A percentile compares a stretch with the other conserved stretches of the same genome.
These are phyloP conservation scores for Calendula officinalis DNA, from an alignment of 129 eudicot genomes.

Conservation along the genomic window DNA sequence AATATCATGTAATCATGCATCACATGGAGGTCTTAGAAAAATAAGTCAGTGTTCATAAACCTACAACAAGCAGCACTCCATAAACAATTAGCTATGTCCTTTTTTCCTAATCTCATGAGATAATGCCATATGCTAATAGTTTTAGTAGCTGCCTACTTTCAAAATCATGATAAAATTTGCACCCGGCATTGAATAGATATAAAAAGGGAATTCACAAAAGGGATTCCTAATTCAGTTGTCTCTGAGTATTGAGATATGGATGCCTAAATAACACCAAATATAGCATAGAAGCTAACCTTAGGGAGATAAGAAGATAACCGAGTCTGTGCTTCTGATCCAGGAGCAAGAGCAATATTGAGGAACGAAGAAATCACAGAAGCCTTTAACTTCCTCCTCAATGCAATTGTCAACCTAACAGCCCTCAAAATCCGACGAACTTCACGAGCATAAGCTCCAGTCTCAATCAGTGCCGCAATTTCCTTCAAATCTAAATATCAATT, in stretches of 20 bases:
- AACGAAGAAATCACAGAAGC: constrained; percentile 32
- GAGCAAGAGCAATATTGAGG: constrained; percentile 34
- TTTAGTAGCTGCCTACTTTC: neutral
- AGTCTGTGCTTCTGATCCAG: constrained; percentile 41
- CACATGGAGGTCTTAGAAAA: neutral
- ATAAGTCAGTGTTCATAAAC: neutral
- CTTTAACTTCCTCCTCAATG: constrained; percentile 47
- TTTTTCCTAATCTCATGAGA: neutral
- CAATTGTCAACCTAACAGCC: constrained; percentile 81
- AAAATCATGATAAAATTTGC: neutral
- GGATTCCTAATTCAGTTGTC: neutral
- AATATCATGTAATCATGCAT: neutral
- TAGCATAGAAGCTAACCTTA: constrained; percentile 42
- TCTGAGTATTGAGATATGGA: neutral
- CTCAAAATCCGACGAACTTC: constrained; percentile 79
- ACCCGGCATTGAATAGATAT: neutral
- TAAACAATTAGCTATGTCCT: neutral
- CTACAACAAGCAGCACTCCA: neutral
- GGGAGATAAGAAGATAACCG: constrained; percentile 48
- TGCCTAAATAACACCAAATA: neutral
- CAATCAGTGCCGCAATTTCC: constrained; percentile 80
- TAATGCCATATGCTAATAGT: neutral
- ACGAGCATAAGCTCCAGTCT: constrained; percentile 84
- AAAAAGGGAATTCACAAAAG: neutral
- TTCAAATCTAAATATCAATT: constrained; percentile 61